Conservation (phyloP, 176 grass and related monocot species). For the Oropetium thomaeum region DNA sequence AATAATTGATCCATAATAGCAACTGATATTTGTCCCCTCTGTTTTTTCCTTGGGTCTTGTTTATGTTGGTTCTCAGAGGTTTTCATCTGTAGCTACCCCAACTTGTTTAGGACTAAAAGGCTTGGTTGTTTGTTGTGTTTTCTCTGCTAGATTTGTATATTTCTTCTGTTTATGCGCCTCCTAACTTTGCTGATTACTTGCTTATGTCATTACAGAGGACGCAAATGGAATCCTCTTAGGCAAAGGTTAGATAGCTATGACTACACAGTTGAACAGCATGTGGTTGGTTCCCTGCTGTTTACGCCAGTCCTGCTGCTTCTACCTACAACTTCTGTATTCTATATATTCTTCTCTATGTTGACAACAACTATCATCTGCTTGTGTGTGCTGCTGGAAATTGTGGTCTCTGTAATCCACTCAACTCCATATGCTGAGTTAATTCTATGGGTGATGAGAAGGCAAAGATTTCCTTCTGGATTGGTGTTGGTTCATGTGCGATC, state of each 20-base stretch:
- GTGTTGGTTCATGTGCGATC: constrained; percentile 48
- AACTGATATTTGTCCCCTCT: no score
- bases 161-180: constrained; percentile 5
- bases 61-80: no score
- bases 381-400: constrained; percentile 56
- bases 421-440: constrained; percentile 68
- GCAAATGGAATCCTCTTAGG: constrained; percentile 86
- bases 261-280: constrained; percentile 93
- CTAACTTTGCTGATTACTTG: constrained; percentile 16
- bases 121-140: neutral
- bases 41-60: no score
- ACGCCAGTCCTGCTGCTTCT: constrained; percentile 86
- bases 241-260: constrained; percentile 85
- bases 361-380: constrained; percentile 55
- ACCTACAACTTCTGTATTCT: constrained; percentile 83
- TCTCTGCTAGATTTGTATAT: constrained; percentile 3
- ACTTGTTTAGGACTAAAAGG: no score
- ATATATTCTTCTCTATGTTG: constrained; percentile 91
- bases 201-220: constrained; percentile 63
- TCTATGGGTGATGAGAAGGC: constrained; percentile 54
- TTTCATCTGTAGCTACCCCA: no score
- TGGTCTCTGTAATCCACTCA: constrained; percentile 63
- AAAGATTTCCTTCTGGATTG: constrained; percentile 83
- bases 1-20: no score
- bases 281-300: constrained; percentile 90